Percentiles rank a stretch among this genome's conserved stretches.
Conservation (phyloP, 352 stramenopile genomes). For the Phytophthora pisi region DNA sequence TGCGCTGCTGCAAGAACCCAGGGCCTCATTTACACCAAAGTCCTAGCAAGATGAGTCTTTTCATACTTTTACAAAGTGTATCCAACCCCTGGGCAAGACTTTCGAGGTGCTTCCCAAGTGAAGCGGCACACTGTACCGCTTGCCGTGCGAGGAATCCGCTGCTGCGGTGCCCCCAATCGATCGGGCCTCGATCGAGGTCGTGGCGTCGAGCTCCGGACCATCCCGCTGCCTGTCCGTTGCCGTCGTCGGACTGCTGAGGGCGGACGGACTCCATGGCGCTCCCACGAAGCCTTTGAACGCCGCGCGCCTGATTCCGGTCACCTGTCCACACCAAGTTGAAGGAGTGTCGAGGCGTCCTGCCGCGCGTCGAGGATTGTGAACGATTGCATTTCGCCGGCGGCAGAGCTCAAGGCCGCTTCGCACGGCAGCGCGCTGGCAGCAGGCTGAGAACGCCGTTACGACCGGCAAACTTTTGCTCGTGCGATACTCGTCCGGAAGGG, state of each 20-base stretch:
- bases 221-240: not conserved
- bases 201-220: slow-evolving; percentile 16
- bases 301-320: not conserved
- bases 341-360: slow-evolving; percentile 4
- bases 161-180: slow-evolving; percentile 1
- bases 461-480: slow-evolving; percentile 3
- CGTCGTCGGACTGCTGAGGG: not conserved
- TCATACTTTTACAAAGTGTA: not conserved
- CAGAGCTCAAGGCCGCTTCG: not conserved
- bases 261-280: slow-evolving; percentile 1
- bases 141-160: not conserved
- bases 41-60: not conserved
- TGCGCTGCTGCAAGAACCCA: slow-evolving; percentile 9
- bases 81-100: not conserved
- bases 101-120: not conserved
- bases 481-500: not conserved
- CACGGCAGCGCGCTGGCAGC: not conserved
- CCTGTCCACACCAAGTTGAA: slow-evolving; percentile 18
- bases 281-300: not conserved
- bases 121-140: slow-evolving; percentile 8
- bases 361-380: slow-evolving; percentile 15
- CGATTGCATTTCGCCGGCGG: not conserved
- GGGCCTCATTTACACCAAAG: slow-evolving; percentile 12
- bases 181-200: slow-evolving; percentile 10
- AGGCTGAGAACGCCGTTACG: slow-evolving; percentile 18